Evolutionary conservation across 257 asterid species (phyloP), one percentile per base, ranked within the genome.

Genomic region (Solanum medicagineum): DNA sequence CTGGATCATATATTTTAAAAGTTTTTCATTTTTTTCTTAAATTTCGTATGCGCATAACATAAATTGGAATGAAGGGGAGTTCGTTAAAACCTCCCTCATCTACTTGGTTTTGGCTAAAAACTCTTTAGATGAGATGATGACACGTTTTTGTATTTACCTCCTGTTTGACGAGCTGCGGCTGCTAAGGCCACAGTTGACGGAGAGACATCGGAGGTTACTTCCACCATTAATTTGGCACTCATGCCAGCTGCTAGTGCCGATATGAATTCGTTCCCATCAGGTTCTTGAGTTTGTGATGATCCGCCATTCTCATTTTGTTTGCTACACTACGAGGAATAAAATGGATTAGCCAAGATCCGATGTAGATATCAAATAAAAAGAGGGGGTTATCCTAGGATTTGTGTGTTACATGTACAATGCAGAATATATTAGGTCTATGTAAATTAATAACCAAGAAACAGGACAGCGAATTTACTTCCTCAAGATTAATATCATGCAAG

Each of bases 101-200:
- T 29, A 14, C 44, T 8, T 29, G 32, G 42, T 66, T 15, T 1
- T 7, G 6, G 36, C 49, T 68, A 32, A 16, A n/a, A 32, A 0
- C 22, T 45, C 42, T 71, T 71, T 10, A 42, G 5, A 42, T 42
- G 7, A 47, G 81, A 74, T 7, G 8, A 7, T 47, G 4, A 74
- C 11, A 22, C 2, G 47, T n/a, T 74, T n/a, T 14, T 12, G 7
- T 2, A 74, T 62, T 90, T 92, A 12, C 92, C 95, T 80, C 94
- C 91, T 0, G 90, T 90, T 71, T 93, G 94, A 81, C 90, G 89
- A 14, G 94, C 94, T 1, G 95, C 95, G 0, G 91, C 93, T 42
- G 96, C 94, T 85, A 92, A 88, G 83, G 97, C 93, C n/a, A 92
- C 85, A 0, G 94, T 92, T 26, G 92, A 92, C 53, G 90, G 81